Conservation (phyloP, 2,329 filamentous ascomycete species). For the Ceratocystis variospora region DNA sequence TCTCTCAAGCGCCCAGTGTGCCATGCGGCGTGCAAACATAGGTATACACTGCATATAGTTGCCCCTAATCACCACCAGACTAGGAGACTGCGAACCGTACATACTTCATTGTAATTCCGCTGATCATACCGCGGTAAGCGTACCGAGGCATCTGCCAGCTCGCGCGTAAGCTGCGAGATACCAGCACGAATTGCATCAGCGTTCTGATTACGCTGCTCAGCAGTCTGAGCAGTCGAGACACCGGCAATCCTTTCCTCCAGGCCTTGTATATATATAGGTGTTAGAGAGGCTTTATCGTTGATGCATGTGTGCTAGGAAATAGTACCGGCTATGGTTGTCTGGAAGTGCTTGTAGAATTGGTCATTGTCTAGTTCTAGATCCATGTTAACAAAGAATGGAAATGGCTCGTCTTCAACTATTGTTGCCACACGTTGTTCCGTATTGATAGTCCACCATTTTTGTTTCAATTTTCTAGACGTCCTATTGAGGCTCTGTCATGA, state of each 20-base stretch:
- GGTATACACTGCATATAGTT: too few species aligned
- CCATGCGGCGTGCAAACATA: neutral
- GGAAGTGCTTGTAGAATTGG: constrained; percentile 74
- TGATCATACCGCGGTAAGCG: constrained; percentile 84
- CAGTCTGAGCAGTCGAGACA: neutral
- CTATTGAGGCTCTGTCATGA: neutral
- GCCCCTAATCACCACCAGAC: neutral
- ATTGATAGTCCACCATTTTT: too few species aligned
- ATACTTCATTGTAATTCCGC: constrained; percentile 66
- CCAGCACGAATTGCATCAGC: constrained; percentile 66
- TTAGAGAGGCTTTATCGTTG: neutral
- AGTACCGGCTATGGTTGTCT: constrained; percentile 57
- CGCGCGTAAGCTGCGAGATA: constrained; percentile 67
- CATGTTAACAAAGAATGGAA: neutral
- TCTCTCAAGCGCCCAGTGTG: too few species aligned
- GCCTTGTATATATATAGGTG: constrained; percentile 33
- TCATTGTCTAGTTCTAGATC: constrained; percentile 48
- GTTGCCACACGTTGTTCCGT: neutral
- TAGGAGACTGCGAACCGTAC: constrained; percentile 1
- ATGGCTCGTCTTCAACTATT: neutral
- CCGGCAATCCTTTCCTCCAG: constrained; percentile 47
- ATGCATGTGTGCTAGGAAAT: neutral
- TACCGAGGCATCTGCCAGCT: constrained; percentile 70
- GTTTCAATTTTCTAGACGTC: too few species aligned
- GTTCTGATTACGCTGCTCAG: constrained; percentile 60